phyloP scores from a whole-genome alignment of 352 stramenopile genomes.

The Phytophthora melonis region DNA sequence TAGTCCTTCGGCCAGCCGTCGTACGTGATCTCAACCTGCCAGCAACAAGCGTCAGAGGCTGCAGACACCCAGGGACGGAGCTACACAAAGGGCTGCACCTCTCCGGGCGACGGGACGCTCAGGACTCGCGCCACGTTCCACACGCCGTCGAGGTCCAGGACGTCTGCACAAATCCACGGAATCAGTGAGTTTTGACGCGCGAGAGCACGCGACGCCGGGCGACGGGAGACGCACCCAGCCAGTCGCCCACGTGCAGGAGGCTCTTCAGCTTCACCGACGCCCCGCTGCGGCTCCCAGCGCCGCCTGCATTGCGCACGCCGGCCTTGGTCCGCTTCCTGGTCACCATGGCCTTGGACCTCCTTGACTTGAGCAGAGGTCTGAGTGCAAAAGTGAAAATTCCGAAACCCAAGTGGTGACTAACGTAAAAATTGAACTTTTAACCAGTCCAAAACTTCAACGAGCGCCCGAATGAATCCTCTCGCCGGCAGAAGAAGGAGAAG shows the following conservation, averaged over 20 bases:
- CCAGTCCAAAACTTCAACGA: no score
- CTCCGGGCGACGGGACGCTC: conserved; percentile 28
- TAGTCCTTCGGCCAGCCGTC: conserved; percentile 70
- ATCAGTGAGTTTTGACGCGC: background rate
- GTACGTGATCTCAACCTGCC: conserved; percentile 73
- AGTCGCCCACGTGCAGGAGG: background rate
- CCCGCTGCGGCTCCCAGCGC: background rate
- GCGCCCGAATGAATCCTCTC: no score
- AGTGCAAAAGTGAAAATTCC: background rate
- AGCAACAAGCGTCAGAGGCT: background rate
- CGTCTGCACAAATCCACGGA: conserved; percentile 45
- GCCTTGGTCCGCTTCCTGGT: conserved; percentile 1
- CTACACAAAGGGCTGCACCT: conserved; percentile 18
- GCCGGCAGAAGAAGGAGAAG: background rate
- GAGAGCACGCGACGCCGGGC: background rate
- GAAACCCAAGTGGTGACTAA: background rate
- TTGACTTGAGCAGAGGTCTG: background rate
- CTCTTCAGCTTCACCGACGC: background rate
- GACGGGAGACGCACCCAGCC: conserved; percentile 1
- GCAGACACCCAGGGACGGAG: background rate
- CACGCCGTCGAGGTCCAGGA: conserved; percentile 66
- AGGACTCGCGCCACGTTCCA: conserved; percentile 77
- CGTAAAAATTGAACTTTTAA: background rate
- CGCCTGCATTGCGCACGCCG: background rate
- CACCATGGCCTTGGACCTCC: background rate